phyloP scores from a whole-genome alignment of 345 rosid genomes.

The Linum lewisii region DNA sequence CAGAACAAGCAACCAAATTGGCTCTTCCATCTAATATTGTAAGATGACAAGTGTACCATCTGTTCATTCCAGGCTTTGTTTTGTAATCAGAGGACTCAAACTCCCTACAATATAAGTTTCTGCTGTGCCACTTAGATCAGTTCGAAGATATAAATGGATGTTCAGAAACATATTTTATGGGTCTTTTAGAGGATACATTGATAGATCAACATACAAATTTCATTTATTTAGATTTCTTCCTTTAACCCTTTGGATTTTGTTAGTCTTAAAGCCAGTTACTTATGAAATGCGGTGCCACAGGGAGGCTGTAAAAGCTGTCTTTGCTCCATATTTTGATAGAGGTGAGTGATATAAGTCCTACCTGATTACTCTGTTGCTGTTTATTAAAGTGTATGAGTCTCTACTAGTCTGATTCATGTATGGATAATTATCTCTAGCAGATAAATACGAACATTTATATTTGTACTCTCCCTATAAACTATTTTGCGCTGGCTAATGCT shows the following conservation, averaged over 20 bases:
- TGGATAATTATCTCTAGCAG: neutral
- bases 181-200: too few relatives aligned
- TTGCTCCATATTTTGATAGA: slow-evolving; percentile 48
- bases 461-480: neutral
- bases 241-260: neutral
- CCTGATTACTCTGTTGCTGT: neutral
- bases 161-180: too few relatives aligned
- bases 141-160: too few relatives aligned
- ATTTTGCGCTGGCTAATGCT: neutral
- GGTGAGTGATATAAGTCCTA: slow-evolving; percentile 34
- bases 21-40: too few relatives aligned
- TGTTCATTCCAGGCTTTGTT: too few relatives aligned
- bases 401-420: neutral
- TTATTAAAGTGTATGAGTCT: neutral
- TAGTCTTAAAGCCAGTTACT: neutral
- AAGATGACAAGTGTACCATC: too few relatives aligned
- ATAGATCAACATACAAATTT: too few relatives aligned
- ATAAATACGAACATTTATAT: neutral
- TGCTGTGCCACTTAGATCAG: too few relatives aligned
- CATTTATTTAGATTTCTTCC: neutral
- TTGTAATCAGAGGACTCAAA: too few relatives aligned
- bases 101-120: too few relatives aligned
- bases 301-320: slow-evolving; percentile 46
- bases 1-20: too few relatives aligned
- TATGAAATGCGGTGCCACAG: slow-evolving; percentile 34